phyloP scores from a whole-genome alignment of 345 rosid genomes.

The Lepidium didymum region DNA sequence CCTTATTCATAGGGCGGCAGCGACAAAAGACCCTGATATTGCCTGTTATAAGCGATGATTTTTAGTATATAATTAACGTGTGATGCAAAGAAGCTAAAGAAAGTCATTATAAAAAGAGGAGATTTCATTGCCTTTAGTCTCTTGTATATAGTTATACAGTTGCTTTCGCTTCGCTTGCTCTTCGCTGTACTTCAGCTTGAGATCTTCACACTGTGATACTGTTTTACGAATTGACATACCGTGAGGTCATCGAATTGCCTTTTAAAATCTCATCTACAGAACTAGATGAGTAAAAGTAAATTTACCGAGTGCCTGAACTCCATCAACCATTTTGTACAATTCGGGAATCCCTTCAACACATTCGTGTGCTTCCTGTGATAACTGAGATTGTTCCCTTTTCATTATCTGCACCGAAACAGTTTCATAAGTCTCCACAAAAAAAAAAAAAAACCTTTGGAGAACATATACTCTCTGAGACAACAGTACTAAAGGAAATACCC shows the following conservation, averaged over 20 bases:
- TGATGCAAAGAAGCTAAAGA: slow-evolving; percentile 2
- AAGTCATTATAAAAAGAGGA: not conserved
- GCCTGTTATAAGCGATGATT: slow-evolving; percentile 45
- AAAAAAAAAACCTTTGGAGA: not conserved
- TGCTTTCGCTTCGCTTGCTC: slow-evolving; percentile 90
- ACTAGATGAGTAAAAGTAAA: not conserved
- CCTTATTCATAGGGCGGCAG: slow-evolving; percentile 78
- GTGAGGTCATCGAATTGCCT: slow-evolving; percentile 13
- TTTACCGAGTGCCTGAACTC: slow-evolving; percentile 87
- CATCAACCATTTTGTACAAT: slow-evolving; percentile 71
- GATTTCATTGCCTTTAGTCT: slow-evolving; percentile 53
- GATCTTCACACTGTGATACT: slow-evolving; percentile 92
- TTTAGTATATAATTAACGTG: not conserved
- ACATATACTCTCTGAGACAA: not conserved
- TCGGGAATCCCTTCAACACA: slow-evolving; percentile 78
- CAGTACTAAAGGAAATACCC: not conserved
- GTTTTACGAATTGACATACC: slow-evolving; percentile 18
- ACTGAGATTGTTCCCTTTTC: slow-evolving; percentile 77
- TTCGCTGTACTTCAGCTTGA: slow-evolving; percentile 64
- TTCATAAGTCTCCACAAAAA: not conserved
- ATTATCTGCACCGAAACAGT: slow-evolving; percentile 42
- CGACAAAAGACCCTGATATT: slow-evolving; percentile 95
- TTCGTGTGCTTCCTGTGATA: slow-evolving; percentile 72
- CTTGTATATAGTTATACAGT: slow-evolving; percentile 85
- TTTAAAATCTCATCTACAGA: not conserved